A percentile compares a stretch with the other conserved stretches of the same genome.
Conservation (phyloP, 2,329 filamentous ascomycete species). For the Calonectria henricotiae region DNA sequence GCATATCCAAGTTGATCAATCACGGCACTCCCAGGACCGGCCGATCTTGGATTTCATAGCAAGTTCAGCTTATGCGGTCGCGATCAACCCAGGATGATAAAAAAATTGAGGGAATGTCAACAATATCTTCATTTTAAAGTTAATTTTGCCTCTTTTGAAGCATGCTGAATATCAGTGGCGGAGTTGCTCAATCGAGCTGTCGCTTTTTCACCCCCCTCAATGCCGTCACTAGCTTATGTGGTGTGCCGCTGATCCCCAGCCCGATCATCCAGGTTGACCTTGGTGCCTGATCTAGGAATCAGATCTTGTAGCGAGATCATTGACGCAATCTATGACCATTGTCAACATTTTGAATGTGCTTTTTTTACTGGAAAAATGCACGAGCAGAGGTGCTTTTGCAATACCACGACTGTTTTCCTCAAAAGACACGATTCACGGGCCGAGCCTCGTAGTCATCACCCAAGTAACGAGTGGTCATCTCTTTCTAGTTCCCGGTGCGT, state of each 20-base stretch:
- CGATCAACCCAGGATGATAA: neutral
- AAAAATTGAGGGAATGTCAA: neutral
- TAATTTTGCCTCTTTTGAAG: neutral
- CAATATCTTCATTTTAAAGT: neutral
- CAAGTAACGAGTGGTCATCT: too few relatives aligned
- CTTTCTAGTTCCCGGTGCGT: too few relatives aligned
- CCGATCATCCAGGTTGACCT: neutral
- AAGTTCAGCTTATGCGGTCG: neutral
- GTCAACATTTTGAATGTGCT: too few relatives aligned
- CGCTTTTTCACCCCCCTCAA: neutral
- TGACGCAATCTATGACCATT: neutral
- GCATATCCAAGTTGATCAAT: constrained; percentile 2
- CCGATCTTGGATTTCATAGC: neutral
- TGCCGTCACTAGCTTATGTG: neutral
- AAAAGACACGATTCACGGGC: too few relatives aligned
- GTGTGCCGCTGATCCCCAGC: neutral
- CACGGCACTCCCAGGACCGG: constrained; percentile 10
- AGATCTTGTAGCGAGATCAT: constrained; percentile 19
- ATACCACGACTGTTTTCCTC: too few relatives aligned
- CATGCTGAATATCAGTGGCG: neutral
- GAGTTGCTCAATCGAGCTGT: constrained; percentile 5
- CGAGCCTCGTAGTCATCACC: too few relatives aligned
- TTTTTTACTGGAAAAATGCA: too few relatives aligned
- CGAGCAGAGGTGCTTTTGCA: too few relatives aligned
- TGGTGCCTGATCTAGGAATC: constrained; percentile 14